Base-by-base conservation (phyloP, 495 filamentous ascomycete species). In the Penicillium chermesinum region DNA sequence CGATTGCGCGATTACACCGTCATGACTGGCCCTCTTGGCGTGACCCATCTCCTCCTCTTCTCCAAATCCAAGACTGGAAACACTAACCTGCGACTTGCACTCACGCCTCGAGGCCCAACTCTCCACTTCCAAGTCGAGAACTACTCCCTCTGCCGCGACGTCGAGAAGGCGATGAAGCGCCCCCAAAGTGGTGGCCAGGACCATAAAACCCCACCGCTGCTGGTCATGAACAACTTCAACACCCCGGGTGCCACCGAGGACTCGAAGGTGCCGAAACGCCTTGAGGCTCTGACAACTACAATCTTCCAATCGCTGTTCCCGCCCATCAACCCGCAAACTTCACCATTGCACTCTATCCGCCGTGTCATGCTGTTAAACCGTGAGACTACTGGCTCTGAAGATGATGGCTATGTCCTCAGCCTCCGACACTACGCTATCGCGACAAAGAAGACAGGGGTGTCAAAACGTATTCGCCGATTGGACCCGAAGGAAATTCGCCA, bases 211-310 rank as follows among this genome's bases (percentile, higher is more conserved):
- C 79, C 91, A 2, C 91, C 91, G 41, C 70, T 97, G 63, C 78
- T 98, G 14, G 94, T 98, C 46, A 96, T 98, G 93, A 99, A 99
- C 71, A 95, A 96, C 63, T 96, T 99, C 68, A 79, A 77, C 27
- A 85, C 80, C 1, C 76, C 87, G 20, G 64, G 76, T 44, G 68
- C 78, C 8, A 64, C 71, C 30, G 64, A 72, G 41, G 72, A 79
- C 33, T 73, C 83, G n/a, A 81, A 86, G 40, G 75, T 83, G 14
- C 82, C 78, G 17, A 90, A 88, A 56, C 89, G 95, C 49, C 86
- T 97, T 58, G 94, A 99, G 67, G 81, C 82, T 17, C 84, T 99
- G n/a, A 82, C 87, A 2, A 97, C 90, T 6, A 90, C 89, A 32
- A 81, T 96, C 55, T 99, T 97, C 71, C 93, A 96, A 65, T 94